phyloP scores from a whole-genome alignment of 1,284 basidiomycete species.

The Puccinia horiana region DNA sequence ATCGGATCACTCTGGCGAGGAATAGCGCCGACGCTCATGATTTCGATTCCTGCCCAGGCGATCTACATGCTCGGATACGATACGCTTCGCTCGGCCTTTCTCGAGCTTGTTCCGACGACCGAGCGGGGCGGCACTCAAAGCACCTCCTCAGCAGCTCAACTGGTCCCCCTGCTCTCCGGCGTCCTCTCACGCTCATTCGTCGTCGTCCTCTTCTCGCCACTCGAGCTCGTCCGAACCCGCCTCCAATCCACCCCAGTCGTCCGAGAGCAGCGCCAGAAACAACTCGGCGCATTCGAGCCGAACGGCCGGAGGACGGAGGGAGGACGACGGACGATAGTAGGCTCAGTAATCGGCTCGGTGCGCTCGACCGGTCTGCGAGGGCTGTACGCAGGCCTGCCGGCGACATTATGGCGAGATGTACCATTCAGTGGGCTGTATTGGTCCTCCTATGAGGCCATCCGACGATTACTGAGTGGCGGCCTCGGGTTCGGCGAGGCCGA shows the following conservation, averaged over 20 bases:
- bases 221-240: slow-evolving; percentile 91
- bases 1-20: slow-evolving; percentile 55
- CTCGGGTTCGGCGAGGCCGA: slow-evolving; percentile 35
- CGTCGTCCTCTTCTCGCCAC: slow-evolving; percentile 78
- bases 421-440: slow-evolving; percentile 94
- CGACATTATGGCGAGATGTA: slow-evolving; percentile 94
- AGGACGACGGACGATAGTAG: slow-evolving; percentile 18
- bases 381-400: slow-evolving; percentile 85
- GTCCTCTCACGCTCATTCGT: slow-evolving; percentile 77
- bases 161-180: slow-evolving; percentile 79
- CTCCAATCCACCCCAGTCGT: slow-evolving; percentile 68
- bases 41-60: slow-evolving; percentile 88
- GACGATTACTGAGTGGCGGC: slow-evolving; percentile 58
- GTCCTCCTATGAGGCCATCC: slow-evolving; percentile 62
- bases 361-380: slow-evolving; percentile 67
- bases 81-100: slow-evolving; percentile 67
- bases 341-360: slow-evolving; percentile 7
- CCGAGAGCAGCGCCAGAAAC: slow-evolving; percentile 20
- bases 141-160: slow-evolving; percentile 46
- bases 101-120: slow-evolving; percentile 50
- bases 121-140: not conserved
- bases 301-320: not conserved
- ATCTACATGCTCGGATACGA: slow-evolving; percentile 97
- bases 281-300: not conserved
- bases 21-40: slow-evolving; percentile 65